Conservation (phyloP, 192 early-diverging fungal species). For the Linnemannia zychae region DNA sequence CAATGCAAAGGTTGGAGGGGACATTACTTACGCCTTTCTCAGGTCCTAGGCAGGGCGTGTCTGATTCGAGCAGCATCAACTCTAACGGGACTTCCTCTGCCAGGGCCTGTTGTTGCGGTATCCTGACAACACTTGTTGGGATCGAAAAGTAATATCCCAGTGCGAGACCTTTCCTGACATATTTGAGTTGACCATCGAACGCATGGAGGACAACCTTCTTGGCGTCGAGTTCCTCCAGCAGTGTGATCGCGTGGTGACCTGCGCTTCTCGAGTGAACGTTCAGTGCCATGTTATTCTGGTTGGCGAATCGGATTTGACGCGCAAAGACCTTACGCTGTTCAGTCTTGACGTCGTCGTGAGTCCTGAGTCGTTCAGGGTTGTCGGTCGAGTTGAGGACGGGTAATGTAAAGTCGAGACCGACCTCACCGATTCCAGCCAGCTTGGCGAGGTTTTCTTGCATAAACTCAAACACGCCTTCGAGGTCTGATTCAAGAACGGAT, state of each 20-base stretch:
- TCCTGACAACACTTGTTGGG: slow-evolving; percentile 65
- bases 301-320: slow-evolving; percentile 61
- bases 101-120: slow-evolving; percentile 63
- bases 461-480: slow-evolving; percentile 58
- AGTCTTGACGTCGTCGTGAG: slow-evolving; percentile 58
- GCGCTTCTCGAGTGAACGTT: slow-evolving; percentile 72
- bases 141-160: slow-evolving; percentile 69
- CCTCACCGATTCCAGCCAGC: slow-evolving; percentile 60
- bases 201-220: slow-evolving; percentile 68
- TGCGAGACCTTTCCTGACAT: slow-evolving; percentile 58
- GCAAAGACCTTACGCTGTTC: slow-evolving; percentile 65
- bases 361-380: slow-evolving; percentile 40
- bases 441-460: slow-evolving; percentile 53
- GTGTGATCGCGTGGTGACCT: slow-evolving; percentile 67
- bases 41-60: slow-evolving; percentile 67
- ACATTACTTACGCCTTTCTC: slow-evolving; percentile 65
- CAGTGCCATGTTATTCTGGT: slow-evolving; percentile 59
- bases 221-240: slow-evolving; percentile 61
- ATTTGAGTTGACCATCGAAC: slow-evolving; percentile 66
- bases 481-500: slow-evolving; percentile 54
- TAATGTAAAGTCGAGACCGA: slow-evolving; percentile 66
- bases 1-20: slow-evolving; percentile 59
- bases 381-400: slow-evolving; percentile 53
- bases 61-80: slow-evolving; percentile 68
- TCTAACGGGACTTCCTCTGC: slow-evolving; percentile 60